phyloP scores from a whole-genome alignment of 1,284 basidiomycete species.

The Inonotus obliquus region DNA sequence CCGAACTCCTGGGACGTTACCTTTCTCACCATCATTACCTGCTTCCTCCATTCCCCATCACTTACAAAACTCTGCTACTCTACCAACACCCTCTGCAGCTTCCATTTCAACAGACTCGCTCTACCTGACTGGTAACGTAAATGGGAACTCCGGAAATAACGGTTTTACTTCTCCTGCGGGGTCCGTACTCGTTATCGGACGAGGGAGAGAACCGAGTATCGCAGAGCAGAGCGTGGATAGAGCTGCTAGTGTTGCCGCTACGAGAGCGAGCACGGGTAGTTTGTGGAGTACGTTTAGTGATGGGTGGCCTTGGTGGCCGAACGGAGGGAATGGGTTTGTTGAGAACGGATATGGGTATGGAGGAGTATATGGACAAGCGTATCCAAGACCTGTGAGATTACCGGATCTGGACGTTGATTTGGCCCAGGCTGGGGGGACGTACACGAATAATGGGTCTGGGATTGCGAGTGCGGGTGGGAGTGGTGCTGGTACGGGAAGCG shows the following conservation, averaged over 20 bases:
- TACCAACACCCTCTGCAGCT: not conserved
- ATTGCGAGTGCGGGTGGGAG: not conserved
- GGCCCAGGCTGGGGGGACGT: not conserved
- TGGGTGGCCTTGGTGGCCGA: slow-evolving; percentile 14
- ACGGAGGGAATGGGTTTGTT: too few relatives aligned
- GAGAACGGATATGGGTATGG: not conserved
- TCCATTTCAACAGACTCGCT: not conserved
- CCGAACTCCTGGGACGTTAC: not conserved
- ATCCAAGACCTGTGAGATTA: slow-evolving; percentile 14
- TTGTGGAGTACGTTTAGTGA: slow-evolving; percentile 14
- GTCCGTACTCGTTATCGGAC: slow-evolving; percentile 13
- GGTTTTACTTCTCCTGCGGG: not conserved
- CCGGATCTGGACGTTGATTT: slow-evolving; percentile 18
- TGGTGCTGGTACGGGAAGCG: not conserved
- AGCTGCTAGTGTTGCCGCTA: slow-evolving; percentile 19
- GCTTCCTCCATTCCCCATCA: not conserved
- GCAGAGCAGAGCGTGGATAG: slow-evolving; percentile 9
- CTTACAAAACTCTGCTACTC: not conserved
- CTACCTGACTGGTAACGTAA: not conserved
- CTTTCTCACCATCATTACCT: not conserved
- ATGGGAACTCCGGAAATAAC: too few relatives aligned
- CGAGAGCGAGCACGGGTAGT: slow-evolving; percentile 16
- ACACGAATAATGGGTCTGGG: not conserved
- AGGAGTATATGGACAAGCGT: not conserved
- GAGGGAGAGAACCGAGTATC: slow-evolving; percentile 13